Evolutionary conservation across 441 rosid species (phyloP).

Genomic region (Brassica balearica): DNA sequence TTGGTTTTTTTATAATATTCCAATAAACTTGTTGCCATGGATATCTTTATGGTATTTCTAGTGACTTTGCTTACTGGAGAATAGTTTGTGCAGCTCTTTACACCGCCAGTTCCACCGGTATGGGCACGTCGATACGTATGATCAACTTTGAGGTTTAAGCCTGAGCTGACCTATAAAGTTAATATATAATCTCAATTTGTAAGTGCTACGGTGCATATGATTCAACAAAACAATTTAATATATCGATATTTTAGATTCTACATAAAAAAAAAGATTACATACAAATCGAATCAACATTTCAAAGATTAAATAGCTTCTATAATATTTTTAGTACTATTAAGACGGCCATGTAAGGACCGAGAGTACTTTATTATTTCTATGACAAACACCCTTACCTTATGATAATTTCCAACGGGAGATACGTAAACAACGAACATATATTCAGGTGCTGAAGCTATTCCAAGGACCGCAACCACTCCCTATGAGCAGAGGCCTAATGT

Average conservation of each 20-base stretch:
- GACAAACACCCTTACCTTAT: constrained; percentile 29
- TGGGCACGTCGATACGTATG: constrained; percentile 51
- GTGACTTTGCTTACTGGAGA: constrained; percentile 42
- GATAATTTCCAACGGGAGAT: constrained; percentile 56
- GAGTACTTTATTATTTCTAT: background rate
- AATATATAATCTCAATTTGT: background rate
- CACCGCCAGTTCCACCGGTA: constrained; percentile 69
- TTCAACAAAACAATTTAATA: background rate
- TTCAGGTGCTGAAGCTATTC: constrained; percentile 56
- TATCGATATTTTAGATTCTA: background rate
- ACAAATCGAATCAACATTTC: background rate
- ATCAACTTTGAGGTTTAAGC: constrained; percentile 47
- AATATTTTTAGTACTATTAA: background rate
- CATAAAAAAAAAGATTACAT: background rate
- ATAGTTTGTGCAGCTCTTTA: constrained; percentile 65
- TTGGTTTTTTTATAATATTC: background rate
- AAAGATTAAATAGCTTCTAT: background rate
- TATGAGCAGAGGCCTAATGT: constrained; percentile 61
- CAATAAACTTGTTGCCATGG: background rate
- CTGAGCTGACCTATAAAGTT: constrained; percentile 33
- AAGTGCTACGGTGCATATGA: background rate
- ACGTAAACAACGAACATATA: constrained; percentile 53
- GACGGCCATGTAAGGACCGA: background rate
- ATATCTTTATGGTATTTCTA: background rate
- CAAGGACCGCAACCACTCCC: constrained; percentile 57